Conservation (phyloP, 1,284 basidiomycete species). For the Pseudozyma thailandica region DNA sequence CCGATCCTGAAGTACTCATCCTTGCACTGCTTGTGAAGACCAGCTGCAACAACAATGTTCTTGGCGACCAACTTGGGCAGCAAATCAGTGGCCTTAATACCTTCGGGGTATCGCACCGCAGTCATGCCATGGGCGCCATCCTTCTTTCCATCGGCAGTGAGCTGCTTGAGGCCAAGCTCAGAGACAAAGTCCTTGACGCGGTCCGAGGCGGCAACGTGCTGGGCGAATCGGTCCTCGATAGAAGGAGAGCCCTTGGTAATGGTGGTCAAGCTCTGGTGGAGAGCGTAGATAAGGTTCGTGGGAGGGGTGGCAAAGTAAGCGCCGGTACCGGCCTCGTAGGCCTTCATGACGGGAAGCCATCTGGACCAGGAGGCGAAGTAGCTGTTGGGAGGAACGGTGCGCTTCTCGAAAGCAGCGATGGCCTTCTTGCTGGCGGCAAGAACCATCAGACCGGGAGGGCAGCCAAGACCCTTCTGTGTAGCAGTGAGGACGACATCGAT, state of each 20-base stretch:
- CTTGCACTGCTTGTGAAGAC: constrained; percentile 87
- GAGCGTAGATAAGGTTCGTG: constrained; percentile 92
- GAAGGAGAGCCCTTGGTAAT: constrained; percentile 74
- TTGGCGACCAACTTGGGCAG: constrained; percentile 73
- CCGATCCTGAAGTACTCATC: constrained; percentile 73
- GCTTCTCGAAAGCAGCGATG: constrained; percentile 77
- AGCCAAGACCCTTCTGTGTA: constrained; percentile 93
- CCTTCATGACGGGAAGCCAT: constrained; percentile 68
- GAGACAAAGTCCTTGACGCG: constrained; percentile 78
- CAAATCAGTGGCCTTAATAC: constrained; percentile 59
- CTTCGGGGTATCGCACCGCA: constrained; percentile 64
- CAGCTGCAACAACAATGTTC: constrained; percentile 86
- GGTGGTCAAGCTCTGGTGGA: constrained; percentile 79
- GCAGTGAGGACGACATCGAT: constrained; percentile 90
- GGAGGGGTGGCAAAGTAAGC: constrained; percentile 71
- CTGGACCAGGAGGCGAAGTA: constrained; percentile 79
- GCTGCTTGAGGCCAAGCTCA: constrained; percentile 75
- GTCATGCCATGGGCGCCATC: constrained; percentile 68
- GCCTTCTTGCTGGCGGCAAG: constrained; percentile 84
- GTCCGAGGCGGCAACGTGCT: constrained; percentile 79
- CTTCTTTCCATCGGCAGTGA: constrained; percentile 61
- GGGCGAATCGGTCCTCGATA: constrained; percentile 81
- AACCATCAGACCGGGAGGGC: constrained; percentile 92
- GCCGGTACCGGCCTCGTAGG: constrained; percentile 64
- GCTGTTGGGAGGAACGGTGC: constrained; percentile 77